These are phyloP conservation scores for Xylariomycetidae sp. DNA, from an alignment of 2,329 filamentous ascomycete species.

Conservation along the genomic window DNA sequence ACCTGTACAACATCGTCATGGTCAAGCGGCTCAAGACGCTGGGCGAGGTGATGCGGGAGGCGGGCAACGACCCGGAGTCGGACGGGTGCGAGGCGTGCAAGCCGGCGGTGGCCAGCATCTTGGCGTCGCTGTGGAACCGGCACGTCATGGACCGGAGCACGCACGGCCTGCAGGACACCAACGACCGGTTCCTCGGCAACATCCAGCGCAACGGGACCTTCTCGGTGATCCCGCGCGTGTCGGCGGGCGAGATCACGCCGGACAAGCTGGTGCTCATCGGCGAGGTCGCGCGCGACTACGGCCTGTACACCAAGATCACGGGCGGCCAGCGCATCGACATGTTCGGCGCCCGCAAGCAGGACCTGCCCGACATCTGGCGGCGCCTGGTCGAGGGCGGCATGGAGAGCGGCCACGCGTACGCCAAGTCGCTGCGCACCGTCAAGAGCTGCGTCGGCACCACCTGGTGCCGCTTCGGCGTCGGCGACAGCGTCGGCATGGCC, in stretches of 20 bases:
- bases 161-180: slow-evolving; percentile 82
- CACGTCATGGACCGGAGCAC: slow-evolving; percentile 69
- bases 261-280: slow-evolving; percentile 82
- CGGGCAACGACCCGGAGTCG: slow-evolving; percentile 66
- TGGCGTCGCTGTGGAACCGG: slow-evolving; percentile 77
- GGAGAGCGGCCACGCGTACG: slow-evolving; percentile 88
- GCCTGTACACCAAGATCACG: slow-evolving; percentile 86
- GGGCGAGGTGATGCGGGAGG: slow-evolving; percentile 70
- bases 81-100: slow-evolving; percentile 85
- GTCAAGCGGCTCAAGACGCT: slow-evolving; percentile 74
- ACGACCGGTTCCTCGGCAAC: slow-evolving; percentile 82
- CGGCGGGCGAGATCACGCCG: slow-evolving; percentile 82
- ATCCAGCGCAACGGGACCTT: slow-evolving; percentile 91
- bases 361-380: slow-evolving; percentile 77
- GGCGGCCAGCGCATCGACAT: slow-evolving; percentile 89
- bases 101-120: slow-evolving; percentile 74
- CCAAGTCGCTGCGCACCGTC: slow-evolving; percentile 81
- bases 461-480: slow-evolving; percentile 86
- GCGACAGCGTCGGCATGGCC: slow-evolving; percentile 87
- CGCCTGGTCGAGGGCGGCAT: slow-evolving; percentile 77
- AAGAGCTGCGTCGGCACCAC: slow-evolving; percentile 90
- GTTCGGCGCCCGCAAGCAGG: slow-evolving; percentile 87
- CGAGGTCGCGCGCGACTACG: slow-evolving; percentile 77
- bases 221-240: slow-evolving; percentile 78
- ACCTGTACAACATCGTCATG: slow-evolving; percentile 86